Conservation (phyloP, 1,139 yeast genomes). For the Zygosaccharomyces pseudobailii region DNA sequence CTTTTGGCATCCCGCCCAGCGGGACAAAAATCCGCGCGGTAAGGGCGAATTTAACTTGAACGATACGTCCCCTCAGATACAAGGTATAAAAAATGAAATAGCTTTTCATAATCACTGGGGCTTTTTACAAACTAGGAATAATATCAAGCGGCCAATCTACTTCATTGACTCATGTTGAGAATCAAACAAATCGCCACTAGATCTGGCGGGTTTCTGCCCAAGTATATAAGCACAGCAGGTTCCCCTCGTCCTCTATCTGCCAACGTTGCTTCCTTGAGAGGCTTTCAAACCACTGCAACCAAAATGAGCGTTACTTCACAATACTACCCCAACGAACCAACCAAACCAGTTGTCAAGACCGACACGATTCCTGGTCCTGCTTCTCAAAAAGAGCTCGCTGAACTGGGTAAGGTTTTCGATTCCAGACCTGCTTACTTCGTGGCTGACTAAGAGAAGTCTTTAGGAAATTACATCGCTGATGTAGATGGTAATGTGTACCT, state of each 20-base stretch:
- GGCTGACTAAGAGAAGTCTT: constrained; percentile 58
- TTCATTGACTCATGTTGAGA: neutral
- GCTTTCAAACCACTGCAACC: neutral
- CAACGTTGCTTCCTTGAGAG: neutral
- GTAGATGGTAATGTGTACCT: constrained; percentile 62
- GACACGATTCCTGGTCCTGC: constrained; percentile 58
- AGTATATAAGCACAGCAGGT: neutral
- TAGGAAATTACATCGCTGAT: constrained; percentile 69
- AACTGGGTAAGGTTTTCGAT: constrained; percentile 55
- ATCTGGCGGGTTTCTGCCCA: neutral
- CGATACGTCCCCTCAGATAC: neutral
- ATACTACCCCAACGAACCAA: constrained; percentile 59
- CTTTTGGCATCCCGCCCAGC: neutral
- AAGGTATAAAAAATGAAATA: neutral
- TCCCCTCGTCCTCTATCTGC: too few relatives aligned
- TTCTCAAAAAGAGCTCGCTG: constrained; percentile 43
- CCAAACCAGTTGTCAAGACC: constrained; percentile 45
- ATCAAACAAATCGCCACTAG: neutral
- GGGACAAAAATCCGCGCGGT: constrained; percentile 4
- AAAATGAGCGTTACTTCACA: constrained; percentile 43
- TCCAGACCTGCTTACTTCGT: constrained; percentile 66
- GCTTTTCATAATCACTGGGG: neutral
- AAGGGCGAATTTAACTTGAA: neutral
- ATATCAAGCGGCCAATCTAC: neutral
- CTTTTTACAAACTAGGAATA: neutral